Conservation (phyloP, 306 rosid species). For the Lathyrus oleraceus region DNA sequence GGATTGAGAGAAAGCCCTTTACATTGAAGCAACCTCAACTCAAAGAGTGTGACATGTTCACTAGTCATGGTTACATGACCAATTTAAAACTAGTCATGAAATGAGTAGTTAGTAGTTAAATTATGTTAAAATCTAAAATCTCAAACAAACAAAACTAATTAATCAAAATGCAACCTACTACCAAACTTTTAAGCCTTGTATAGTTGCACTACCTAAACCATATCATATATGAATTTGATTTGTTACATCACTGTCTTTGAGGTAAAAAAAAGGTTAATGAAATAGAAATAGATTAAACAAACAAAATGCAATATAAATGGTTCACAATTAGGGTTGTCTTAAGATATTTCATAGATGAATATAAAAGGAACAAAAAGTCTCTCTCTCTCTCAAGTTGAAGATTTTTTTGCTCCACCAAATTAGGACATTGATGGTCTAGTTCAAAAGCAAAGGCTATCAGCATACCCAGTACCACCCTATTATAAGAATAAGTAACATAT, state of each 20-base stretch:
- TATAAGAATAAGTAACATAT: slow-evolving; percentile 5
- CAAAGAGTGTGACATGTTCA: slow-evolving; percentile 10
- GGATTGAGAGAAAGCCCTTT: slow-evolving; percentile 3
- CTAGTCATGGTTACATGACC: slow-evolving; percentile 5
- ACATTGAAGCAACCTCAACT: not conserved
- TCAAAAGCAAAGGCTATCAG: slow-evolving; percentile 36
- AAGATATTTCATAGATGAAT: slow-evolving; percentile 5
- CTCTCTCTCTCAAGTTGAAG: slow-evolving; percentile 5
- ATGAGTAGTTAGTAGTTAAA: slow-evolving; percentile 37
- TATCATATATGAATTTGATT: slow-evolving; percentile 23
- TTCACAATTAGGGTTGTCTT: not conserved
- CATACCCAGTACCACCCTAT: slow-evolving; percentile 29
- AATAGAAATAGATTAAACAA: too few relatives aligned
- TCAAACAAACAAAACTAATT: not conserved
- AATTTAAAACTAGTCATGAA: slow-evolving; percentile 2
- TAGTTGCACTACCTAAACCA: slow-evolving; percentile 37
- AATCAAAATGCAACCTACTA: slow-evolving; percentile 15
- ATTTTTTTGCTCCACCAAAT: slow-evolving; percentile 30
- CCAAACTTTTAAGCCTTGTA: slow-evolving; percentile 6
- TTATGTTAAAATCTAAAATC: not conserved
- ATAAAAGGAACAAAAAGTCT: slow-evolving; percentile 14
- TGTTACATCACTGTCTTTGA: slow-evolving; percentile 33
- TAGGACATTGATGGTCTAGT: slow-evolving; percentile 25
- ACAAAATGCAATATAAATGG: not conserved
- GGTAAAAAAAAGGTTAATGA: too few relatives aligned